phyloP scores from a whole-genome alignment of 1,284 basidiomycete species.

The Rhizoctonia solani region DNA sequence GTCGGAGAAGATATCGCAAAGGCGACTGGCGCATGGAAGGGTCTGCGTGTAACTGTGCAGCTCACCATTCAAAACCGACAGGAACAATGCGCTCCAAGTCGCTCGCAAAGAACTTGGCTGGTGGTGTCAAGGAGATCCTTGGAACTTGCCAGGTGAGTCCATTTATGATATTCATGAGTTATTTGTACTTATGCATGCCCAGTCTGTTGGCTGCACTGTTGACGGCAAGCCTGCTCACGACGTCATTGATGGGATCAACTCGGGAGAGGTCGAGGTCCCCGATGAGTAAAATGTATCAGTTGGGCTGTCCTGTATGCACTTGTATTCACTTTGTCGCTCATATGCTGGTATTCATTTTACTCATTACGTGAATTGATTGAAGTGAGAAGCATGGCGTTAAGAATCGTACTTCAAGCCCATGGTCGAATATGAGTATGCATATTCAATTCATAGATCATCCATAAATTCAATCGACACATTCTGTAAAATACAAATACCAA shows the following conservation, averaged over 20 bases:
- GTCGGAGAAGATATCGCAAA: conserved; percentile 99
- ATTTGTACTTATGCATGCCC: not conserved
- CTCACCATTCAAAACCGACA: conserved; percentile 99
- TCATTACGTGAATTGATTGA: not conserved
- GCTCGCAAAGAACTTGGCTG: conserved; percentile 87
- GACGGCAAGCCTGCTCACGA: conserved; percentile 95
- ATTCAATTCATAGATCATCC: no score
- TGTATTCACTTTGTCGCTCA: conserved; percentile 31
- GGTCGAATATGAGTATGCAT: no score
- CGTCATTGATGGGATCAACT: conserved; percentile 94
- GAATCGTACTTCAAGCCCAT: no score
- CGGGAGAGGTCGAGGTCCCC: conserved; percentile 92
- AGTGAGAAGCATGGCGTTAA: no score
- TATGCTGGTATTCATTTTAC: conserved; percentile 31
- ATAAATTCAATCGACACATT: no score
- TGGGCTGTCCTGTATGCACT: conserved; percentile 4
- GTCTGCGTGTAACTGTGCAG: conserved; percentile 98
- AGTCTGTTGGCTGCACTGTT: conserved; percentile 90
- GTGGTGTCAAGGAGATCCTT: conserved; percentile 92
- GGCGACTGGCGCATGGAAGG: conserved; percentile 98
- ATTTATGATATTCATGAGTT: not conserved
- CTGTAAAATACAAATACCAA: no score
- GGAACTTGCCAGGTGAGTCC: conserved; percentile 80
- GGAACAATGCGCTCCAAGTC: conserved; percentile 97
- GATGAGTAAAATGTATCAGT: conserved; percentile 70